Evolutionary conservation across 1,284 basidiomycete genomes (phyloP).

Genomic region (Rhodotorula sp.): DNA sequence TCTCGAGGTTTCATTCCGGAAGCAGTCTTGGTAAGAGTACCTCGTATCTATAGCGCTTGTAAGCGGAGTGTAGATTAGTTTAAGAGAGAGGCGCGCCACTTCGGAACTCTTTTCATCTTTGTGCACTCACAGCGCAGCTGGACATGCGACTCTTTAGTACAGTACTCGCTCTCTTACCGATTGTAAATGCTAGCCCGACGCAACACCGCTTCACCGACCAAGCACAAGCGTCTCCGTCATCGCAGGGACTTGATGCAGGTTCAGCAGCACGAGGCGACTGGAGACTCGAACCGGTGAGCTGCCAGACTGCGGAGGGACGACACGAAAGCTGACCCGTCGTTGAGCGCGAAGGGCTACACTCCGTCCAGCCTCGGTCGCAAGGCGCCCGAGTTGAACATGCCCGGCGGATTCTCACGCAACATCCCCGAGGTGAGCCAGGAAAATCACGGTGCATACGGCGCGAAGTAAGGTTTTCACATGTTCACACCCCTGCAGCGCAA

Average conservation of each 20-base stretch:
- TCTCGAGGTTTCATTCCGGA: background rate
- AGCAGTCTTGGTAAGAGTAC: background rate
- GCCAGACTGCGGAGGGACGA: background rate
- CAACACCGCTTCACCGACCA: too few species aligned
- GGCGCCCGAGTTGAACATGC: slow-evolving; percentile 17
- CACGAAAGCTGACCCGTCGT: accelerated
- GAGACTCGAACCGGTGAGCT: slow-evolving; percentile 12
- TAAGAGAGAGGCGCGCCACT: background rate
- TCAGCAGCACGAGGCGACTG: slow-evolving; percentile 16
- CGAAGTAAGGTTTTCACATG: too few species aligned
- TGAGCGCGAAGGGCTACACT: slow-evolving; percentile 7
- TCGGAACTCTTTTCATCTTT: background rate
- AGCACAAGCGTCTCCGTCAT: background rate
- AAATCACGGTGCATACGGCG: background rate
- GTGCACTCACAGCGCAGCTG: background rate
- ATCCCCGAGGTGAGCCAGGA: slow-evolving; percentile 14
- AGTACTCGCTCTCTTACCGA: background rate
- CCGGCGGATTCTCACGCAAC: slow-evolving; percentile 24
- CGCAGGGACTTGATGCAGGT: background rate
- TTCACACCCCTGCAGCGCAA: slow-evolving; percentile 9
- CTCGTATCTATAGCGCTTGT: background rate
- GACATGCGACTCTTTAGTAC: background rate
- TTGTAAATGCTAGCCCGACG: background rate
- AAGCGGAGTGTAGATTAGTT: too few species aligned
- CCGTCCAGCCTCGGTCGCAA: slow-evolving; percentile 11